Evolutionary conservation across 2,329 filamentous ascomycete species (phyloP), one percentile per base, ranked within the genome.

Genomic region (Fonsecaea pedrosoi): DNA sequence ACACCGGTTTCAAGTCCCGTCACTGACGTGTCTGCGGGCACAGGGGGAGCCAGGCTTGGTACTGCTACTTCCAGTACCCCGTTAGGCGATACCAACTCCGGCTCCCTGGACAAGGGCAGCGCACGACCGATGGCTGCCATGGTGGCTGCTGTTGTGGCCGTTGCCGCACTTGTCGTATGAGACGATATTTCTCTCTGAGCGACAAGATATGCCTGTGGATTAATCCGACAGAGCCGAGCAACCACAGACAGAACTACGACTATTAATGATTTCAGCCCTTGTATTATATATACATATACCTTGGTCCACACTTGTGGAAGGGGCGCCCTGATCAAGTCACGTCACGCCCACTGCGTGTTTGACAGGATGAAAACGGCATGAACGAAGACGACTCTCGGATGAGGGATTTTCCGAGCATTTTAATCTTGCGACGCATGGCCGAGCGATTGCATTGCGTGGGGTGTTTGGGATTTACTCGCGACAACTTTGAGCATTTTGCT

Each of bases 1-100:
- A 84, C 82, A 0, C 62, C 70, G 1, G 75, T 72, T 10, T 50
- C 68, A 9, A 70, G 60, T 59, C 66, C 74, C 1, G 72, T 74
- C 6, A 72, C 71, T 12, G 66, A 57, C 48, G 58, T 72, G 18
- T 56, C 60, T 12, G 72, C 70, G 1, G 60, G 57, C 38, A 67
- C 68, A 21, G 65, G 40, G 15, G 69, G 69, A 8, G 67, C 71
- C 32, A 62, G 54, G 42, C 48, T 67, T 18, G 67, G 66, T 6
- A 66, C 67, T 4, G 63, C 61, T 10, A 68, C 69, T 6, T 66
- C 58, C 10, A 66, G 58, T 8, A 50, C 64, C 7, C 18, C 37
- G 12, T 25, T 59, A 34, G 40, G 34, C 53, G 58, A 58, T 53
- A 13, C 60, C 50, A 67, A 58, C 38, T 34, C 60, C 8, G 65